Evolutionary conservation across 225 moss, liverwort and hornwort species (phyloP).

Genomic region (Climacium dendroides): DNA sequence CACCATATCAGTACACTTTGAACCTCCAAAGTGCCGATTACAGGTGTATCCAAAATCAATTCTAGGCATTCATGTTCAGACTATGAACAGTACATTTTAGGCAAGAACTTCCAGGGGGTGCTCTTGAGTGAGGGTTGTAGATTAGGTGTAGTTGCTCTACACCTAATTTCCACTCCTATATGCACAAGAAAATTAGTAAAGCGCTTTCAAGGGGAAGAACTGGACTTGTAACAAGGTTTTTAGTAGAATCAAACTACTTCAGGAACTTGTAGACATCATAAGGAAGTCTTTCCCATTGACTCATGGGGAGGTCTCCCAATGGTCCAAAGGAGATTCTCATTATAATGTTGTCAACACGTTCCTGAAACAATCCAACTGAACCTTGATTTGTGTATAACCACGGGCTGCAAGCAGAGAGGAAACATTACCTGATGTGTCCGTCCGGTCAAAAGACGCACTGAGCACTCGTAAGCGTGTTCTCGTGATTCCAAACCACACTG

Average conservation of each 20-base stretch:
- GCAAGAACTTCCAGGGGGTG: neutral
- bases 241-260: neutral
- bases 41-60: neutral
- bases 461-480: slow-evolving; percentile 68
- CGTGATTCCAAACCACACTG: slow-evolving; percentile 67
- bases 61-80: neutral
- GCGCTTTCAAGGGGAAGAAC: neutral
- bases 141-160: neutral
- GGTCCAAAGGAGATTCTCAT: neutral
- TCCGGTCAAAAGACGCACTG: slow-evolving; percentile 72
- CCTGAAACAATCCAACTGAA: neutral
- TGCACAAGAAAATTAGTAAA: neutral
- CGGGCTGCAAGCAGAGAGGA: neutral
- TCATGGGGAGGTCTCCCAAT: neutral
- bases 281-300: neutral
- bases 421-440: slow-evolving; percentile 86
- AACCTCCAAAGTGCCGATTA: neutral
- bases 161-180: neutral
- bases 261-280: neutral
- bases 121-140: neutral
- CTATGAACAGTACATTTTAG: too few species aligned
- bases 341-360: neutral
- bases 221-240: neutral
- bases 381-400: neutral
- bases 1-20: neutral